phyloP scores from a whole-genome alignment of 2,329 filamentous ascomycete genomes.

The Ophiostoma triangulosporum region DNA sequence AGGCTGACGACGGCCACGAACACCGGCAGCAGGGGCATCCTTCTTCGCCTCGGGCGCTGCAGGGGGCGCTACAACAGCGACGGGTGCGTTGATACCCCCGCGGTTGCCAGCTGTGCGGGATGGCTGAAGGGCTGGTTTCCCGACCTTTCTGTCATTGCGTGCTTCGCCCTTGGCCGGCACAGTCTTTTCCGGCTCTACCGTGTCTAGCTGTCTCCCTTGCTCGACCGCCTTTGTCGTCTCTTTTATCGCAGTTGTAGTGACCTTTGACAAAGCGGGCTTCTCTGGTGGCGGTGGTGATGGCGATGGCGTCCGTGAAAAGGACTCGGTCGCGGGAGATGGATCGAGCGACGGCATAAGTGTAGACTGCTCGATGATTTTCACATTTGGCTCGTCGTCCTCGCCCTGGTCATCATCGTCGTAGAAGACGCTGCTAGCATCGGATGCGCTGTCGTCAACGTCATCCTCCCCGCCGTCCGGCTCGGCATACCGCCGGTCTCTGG shows the following conservation, averaged over 20 bases:
- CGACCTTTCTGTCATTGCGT: not conserved
- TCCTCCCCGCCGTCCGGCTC: conserved; percentile 16
- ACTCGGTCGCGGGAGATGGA: conserved; percentile 22
- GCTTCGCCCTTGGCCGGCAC: not conserved
- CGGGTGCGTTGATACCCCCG: conserved; percentile 9
- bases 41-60: conserved; percentile 9
- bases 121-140: conserved; percentile 27
- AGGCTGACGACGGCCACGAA: conserved; percentile 3
- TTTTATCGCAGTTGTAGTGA: not conserved
- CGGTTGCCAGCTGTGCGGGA: conserved; percentile 37
- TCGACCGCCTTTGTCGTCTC: not conserved
- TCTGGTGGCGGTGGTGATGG: conserved; percentile 12
- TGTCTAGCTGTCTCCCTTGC: not conserved
- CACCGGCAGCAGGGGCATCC: not conserved
- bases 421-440: conserved; percentile 30
- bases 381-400: conserved; percentile 30
- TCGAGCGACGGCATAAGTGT: conserved; percentile 22
- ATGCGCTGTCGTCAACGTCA: conserved; percentile 21
- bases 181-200: not conserved
- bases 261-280: not conserved
- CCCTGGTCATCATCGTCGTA: conserved; percentile 31
- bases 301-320: conserved; percentile 2
- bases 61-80: conserved; percentile 14
- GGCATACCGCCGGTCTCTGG: conserved; percentile 19
- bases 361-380: conserved; percentile 32